These are phyloP conservation scores for Leccinum variabile DNA, from an alignment of 1,284 basidiomycete genomes.

Conservation along the genomic window DNA sequence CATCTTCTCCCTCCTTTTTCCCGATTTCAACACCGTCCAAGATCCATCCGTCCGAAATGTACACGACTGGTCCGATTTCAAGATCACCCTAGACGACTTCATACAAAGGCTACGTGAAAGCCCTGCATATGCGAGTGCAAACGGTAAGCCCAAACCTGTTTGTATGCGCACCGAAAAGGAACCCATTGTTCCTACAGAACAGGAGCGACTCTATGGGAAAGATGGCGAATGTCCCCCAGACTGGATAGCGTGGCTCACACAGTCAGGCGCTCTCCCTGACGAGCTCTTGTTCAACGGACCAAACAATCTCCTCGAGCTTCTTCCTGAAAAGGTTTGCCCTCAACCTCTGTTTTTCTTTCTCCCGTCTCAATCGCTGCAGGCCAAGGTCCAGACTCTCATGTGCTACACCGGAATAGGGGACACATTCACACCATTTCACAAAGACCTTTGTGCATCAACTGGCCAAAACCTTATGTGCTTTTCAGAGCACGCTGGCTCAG, in stretches of 20 bases:
- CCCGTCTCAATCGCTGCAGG: slow-evolving; percentile 37
- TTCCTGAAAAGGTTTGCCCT: slow-evolving; percentile 45
- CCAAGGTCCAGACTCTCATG: slow-evolving; percentile 70
- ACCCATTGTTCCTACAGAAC: slow-evolving; percentile 41
- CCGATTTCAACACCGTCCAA: slow-evolving; percentile 25
- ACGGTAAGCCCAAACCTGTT: slow-evolving; percentile 35
- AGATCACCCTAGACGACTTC: slow-evolving; percentile 47
- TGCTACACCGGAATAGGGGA: slow-evolving; percentile 76
- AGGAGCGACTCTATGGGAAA: slow-evolving; percentile 67
- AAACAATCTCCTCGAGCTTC: slow-evolving; percentile 56
- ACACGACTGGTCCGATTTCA: slow-evolving; percentile 46
- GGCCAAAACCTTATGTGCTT: slow-evolving; percentile 83
- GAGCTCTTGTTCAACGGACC: slow-evolving; percentile 47
- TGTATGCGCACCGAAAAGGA: neutral
- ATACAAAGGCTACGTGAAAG: slow-evolving; percentile 41
- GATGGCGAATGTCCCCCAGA: slow-evolving; percentile 62
- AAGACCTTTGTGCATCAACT: slow-evolving; percentile 76
- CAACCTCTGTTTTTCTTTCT: slow-evolving; percentile 2
- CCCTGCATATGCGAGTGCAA: slow-evolving; percentile 35
- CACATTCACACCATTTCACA: slow-evolving; percentile 76
- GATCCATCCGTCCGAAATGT: slow-evolving; percentile 58
- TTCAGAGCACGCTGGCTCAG: slow-evolving; percentile 63
- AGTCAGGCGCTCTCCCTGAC: slow-evolving; percentile 47
- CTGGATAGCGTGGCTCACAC: slow-evolving; percentile 62
- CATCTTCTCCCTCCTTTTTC: neutral